Conservation (phyloP, 495 filamentous ascomycete species). For the Penicillium riverlandense region DNA sequence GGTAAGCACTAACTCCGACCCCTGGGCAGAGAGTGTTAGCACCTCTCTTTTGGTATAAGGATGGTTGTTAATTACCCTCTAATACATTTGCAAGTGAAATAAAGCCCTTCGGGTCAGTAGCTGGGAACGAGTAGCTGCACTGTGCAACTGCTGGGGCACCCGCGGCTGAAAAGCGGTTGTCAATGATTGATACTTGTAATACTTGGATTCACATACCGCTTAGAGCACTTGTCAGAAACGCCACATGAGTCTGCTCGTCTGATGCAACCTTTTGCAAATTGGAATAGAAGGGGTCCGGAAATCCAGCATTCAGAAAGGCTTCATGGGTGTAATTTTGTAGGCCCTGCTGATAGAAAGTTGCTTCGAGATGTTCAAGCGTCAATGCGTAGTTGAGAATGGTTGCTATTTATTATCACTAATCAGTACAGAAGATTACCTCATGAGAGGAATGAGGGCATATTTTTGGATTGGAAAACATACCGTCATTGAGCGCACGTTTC, state of each 20-base stretch:
- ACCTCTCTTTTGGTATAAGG: no score
- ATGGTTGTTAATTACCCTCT: conserved; percentile 27
- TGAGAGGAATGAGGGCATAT: no score
- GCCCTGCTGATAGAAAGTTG: conserved; percentile 46
- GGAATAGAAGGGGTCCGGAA: conserved; percentile 39
- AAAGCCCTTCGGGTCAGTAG: conserved; percentile 39
- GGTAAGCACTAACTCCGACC: conserved; percentile 34
- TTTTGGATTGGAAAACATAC: conserved; percentile 4
- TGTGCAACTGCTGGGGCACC: conserved; percentile 40
- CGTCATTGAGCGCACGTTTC: conserved; percentile 6
- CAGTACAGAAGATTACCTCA: no score
- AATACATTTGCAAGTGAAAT: conserved; percentile 45
- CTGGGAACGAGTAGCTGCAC: conserved; percentile 53
- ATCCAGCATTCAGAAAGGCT: conserved; percentile 48
- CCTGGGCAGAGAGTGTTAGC: no score
- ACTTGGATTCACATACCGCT: background rate
- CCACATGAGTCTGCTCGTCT: no score
- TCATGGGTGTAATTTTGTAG: conserved; percentile 46
- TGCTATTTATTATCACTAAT: no score
- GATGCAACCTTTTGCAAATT: background rate
- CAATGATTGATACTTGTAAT: background rate
- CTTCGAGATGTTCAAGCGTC: conserved; percentile 34
- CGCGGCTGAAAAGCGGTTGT: conserved; percentile 18
- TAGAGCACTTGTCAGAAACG: no score
- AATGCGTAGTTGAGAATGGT: conserved; percentile 21